Evolutionary conservation across 2,329 filamentous ascomycete genomes (phyloP).

Genomic region (Sporothrix curviconia): DNA sequence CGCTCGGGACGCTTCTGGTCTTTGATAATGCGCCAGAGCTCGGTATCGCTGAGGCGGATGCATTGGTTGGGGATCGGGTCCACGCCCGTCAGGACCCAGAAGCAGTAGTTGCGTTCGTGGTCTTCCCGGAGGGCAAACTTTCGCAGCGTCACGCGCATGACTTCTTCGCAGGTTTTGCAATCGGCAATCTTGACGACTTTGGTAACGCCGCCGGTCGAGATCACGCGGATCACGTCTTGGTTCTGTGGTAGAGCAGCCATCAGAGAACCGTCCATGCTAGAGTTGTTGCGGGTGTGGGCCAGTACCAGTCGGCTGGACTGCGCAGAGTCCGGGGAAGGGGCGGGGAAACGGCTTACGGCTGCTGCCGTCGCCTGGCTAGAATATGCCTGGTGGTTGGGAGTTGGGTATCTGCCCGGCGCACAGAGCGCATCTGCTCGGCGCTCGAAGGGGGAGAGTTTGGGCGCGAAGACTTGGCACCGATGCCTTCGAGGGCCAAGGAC

Average conservation of each 20-base stretch:
- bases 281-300: slow-evolving; percentile 70
- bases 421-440: slow-evolving; percentile 45
- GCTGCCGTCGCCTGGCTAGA: slow-evolving; percentile 28
- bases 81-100: slow-evolving; percentile 82
- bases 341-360: slow-evolving; percentile 43
- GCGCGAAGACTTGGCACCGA: slow-evolving; percentile 53
- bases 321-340: slow-evolving; percentile 54
- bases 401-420: slow-evolving; percentile 50
- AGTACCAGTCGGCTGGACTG: slow-evolving; percentile 53
- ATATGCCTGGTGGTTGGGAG: slow-evolving; percentile 27
- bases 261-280: slow-evolving; percentile 77
- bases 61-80: slow-evolving; percentile 78
- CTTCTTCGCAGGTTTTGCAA: slow-evolving; percentile 86
- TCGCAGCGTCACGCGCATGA: slow-evolving; percentile 79
- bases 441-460: slow-evolving; percentile 62
- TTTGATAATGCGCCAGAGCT: slow-evolving; percentile 85
- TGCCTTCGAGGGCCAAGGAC: slow-evolving; percentile 35
- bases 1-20: slow-evolving; percentile 79
- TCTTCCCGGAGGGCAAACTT: slow-evolving; percentile 86
- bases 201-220: slow-evolving; percentile 83
- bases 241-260: slow-evolving; percentile 80
- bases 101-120: slow-evolving; percentile 92
- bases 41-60: slow-evolving; percentile 74
- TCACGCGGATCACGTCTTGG: slow-evolving; percentile 85
- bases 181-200: slow-evolving; percentile 91